Conservation (phyloP, 1,284 basidiomycete genomes). For the Ganoderma meredithae region DNA sequence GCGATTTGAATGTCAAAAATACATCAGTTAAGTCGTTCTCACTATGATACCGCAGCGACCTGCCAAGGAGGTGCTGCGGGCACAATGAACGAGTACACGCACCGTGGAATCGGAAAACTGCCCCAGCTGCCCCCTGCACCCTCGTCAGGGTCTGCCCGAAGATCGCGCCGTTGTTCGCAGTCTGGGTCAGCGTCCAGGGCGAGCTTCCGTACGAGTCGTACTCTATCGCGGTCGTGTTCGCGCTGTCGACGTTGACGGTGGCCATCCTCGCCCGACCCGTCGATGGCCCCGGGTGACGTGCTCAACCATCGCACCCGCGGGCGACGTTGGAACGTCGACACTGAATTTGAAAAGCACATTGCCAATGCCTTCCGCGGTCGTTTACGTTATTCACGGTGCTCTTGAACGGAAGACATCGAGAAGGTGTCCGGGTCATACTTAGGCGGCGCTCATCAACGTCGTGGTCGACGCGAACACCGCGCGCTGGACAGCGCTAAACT, state of each 20-base stretch:
- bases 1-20: neutral
- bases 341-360: neutral
- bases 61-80: neutral
- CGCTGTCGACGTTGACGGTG: slow-evolving; percentile 25
- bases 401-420: neutral
- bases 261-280: slow-evolving; percentile 15
- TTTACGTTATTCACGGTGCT: neutral
- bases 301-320: neutral
- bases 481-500: neutral
- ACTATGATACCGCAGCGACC: neutral
- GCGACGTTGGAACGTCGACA: neutral
- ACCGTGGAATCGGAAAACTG: slow-evolving; percentile 24
- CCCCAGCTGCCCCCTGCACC: slow-evolving; percentile 18
- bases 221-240: slow-evolving; percentile 25
- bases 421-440: neutral
- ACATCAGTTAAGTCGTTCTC: neutral
- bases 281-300: neutral
- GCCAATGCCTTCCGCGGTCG: neutral
- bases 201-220: slow-evolving; percentile 24
- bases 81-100: neutral
- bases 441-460: slow-evolving; percentile 5
- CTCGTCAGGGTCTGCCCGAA: slow-evolving; percentile 24
- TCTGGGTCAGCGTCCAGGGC: slow-evolving; percentile 21
- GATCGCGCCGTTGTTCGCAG: slow-evolving; percentile 20
- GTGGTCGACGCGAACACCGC: neutral